Evolutionary conservation across 257 asterid genomes (phyloP).

Genomic region (Penstemon newberryi): DNA sequence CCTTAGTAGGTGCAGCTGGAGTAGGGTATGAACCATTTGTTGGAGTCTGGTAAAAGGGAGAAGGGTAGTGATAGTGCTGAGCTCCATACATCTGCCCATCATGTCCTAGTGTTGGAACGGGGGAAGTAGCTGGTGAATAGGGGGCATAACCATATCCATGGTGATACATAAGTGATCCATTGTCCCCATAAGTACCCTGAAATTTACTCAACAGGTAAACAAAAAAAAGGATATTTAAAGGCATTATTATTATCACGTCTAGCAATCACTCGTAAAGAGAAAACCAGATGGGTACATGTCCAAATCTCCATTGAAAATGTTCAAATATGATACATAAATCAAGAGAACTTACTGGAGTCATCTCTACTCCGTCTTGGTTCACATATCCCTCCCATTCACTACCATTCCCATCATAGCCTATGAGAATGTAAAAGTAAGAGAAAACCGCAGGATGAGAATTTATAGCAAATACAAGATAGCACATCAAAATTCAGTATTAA

Average conservation of each 20-base stretch:
- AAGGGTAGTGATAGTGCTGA: conserved; percentile 70
- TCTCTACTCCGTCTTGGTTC: conserved; percentile 54
- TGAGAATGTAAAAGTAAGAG: too few relatives aligned
- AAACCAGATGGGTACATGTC: neutral
- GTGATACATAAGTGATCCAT: conserved; percentile 61
- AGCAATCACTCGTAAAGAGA: neutral
- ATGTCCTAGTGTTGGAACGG: conserved; percentile 62
- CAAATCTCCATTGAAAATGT: neutral
- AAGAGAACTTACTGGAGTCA: conserved; percentile 41
- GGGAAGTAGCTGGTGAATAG: conserved; percentile 64
- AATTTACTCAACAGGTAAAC: conserved; percentile 4
- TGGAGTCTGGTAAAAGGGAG: conserved; percentile 59
- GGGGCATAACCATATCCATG: conserved; percentile 64
- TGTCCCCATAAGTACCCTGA: conserved; percentile 73
- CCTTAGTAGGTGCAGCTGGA: conserved; percentile 44
- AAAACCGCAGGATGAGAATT: neutral
- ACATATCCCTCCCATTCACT: conserved; percentile 55
- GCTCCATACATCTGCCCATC: conserved; percentile 74
- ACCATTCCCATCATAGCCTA: conserved; percentile 46
- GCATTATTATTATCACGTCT: neutral
- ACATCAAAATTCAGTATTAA: neutral
- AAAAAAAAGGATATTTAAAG: neutral
- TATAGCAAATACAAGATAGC: neutral
- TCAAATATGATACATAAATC: neutral
- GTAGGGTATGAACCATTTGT: conserved; percentile 40